Evolutionary conservation across 257 asterid species (phyloP).

Genomic region (Verbascum thapsus): DNA sequence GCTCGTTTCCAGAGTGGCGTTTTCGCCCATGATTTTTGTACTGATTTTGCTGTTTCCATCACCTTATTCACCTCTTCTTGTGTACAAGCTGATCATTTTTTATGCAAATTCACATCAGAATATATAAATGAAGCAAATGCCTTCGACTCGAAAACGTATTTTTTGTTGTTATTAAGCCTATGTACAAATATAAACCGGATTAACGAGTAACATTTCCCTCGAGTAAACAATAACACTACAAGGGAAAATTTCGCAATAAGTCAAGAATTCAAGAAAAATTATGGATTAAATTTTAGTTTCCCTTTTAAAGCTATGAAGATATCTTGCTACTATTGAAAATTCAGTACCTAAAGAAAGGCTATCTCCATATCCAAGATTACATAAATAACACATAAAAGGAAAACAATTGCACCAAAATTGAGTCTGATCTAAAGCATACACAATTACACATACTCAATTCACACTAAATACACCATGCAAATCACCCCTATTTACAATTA

Average conservation of each 20-base stretch:
- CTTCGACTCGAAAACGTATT: no score
- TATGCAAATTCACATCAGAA: constrained; percentile 2
- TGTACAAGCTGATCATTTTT: constrained; percentile 62
- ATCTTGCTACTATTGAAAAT: no score
- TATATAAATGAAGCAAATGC: not conserved
- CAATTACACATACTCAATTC: not conserved
- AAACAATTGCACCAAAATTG: not conserved
- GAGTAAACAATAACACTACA: not conserved
- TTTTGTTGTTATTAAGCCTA: no score
- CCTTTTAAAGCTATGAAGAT: no score
- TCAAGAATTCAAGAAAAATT: not conserved
- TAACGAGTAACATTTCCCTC: not conserved
- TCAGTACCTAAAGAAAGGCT: no score
- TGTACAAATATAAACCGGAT: not conserved
- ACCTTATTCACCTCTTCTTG: constrained; percentile 95
- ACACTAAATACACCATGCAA: not conserved
- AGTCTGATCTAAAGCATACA: not conserved
- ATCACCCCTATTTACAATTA: no score
- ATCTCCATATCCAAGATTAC: no score
- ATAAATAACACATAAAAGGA: constrained; percentile 7
- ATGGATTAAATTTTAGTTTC: not conserved
- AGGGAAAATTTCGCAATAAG: not conserved
- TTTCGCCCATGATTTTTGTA: constrained; percentile 86
- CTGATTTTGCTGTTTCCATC: constrained; percentile 74
- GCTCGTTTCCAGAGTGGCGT: constrained; percentile 98